Evolutionary conservation across 2,329 filamentous ascomycete species (phyloP), one percentile per base, ranked within the genome.

Genomic region (Didymella arachidicola): DNA sequence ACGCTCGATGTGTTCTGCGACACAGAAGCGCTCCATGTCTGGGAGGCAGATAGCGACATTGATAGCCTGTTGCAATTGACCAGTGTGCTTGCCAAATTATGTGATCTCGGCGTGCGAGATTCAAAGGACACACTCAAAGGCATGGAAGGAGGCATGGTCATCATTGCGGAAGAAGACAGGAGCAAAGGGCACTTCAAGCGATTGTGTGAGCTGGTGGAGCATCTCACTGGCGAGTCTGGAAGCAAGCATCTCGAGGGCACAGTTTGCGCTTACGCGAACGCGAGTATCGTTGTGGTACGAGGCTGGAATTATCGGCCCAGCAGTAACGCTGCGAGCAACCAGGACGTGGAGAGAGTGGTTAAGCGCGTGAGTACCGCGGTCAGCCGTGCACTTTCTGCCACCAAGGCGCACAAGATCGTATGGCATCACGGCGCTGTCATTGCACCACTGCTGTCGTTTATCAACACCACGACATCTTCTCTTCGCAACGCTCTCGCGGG

Each of bases 381-480:
- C 14, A 60, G 70, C 36, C 67, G 66, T 8, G 57, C 65, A 4
- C 47, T 72, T 36, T 57, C 64, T 16, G 58, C 36, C 43, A 52
- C 18, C 32, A 57, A 38, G 48, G 60, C 22, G 36, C 64, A 60
- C 16, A 70, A 68, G 30, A 54, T 76, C 5, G 59, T 73, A 12
- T 77, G 74, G 74, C 74, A 77, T 43, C 72, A 77, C n/a, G 70
- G 72, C 6, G 60, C 73, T 5, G 61, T 70, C 2, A 29, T 77
- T 16, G 65, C 64, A 7, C 70, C 72, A 43, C 58, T 77, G 5
- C 57, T 71, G 3, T 44, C 65, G 25, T 76, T 66, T 61, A 72
- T 77, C 58, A 68, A 71, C 58, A 60, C 51, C 18, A 75, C 74
- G 0, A 67, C 61, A 8, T 44, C 68, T 2, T 39, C 57, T 2